Evolutionary conservation across 2,329 filamentous ascomycete genomes (phyloP), one percentile per base, ranked within the genome.

Genomic region (Pestalotiopsis sp.): DNA sequence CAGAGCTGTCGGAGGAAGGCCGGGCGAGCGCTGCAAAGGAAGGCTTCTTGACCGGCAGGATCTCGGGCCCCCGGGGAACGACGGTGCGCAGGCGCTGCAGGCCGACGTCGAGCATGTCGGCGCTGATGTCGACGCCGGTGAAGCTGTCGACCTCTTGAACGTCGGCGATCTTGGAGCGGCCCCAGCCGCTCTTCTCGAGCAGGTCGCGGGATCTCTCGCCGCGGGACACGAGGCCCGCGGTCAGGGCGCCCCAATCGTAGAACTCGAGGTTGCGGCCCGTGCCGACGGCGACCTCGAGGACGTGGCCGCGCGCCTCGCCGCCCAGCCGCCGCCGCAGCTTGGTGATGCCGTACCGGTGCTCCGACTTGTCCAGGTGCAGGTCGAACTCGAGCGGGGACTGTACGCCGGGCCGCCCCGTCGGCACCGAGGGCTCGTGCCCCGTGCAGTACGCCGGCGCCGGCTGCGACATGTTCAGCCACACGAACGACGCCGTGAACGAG

Each of bases 251-350:
- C 88, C 88, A 91, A 74, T 86, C 81, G 76, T 90, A 90, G 76
- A 85, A 88, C 52, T 83, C 81, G 17, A 91, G 75, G 73, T 91
- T 91, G 13, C 89, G 83, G 3, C 89, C 89, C 2, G 89, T 90
- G 20, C 89, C 89, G 68, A 91, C 84, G 20, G 88, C 89, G 13
- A 91, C 82, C 77, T 91, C 89, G 39, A 91, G 83, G 13, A 91
- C 89, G 76, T 89, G 81, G 2, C 89, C 89, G 0, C 76, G 76
- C 5, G 86, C 88, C 39, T 79, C 76, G 13, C 77, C 74, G 1
- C 85, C 85, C 31, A 91, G 79, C 25, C 80, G 78, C 65, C 80
- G 80, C 12, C 89, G 84, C 65, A 90, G 78, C 20, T 77, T 78
- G 5, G 81, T 84, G 72, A 91, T 84, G 62, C 89, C 88, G 81